These are phyloP conservation scores for Achaetomiella virescens DNA, from an alignment of 495 filamentous ascomycete species.

Conservation along the genomic window DNA sequence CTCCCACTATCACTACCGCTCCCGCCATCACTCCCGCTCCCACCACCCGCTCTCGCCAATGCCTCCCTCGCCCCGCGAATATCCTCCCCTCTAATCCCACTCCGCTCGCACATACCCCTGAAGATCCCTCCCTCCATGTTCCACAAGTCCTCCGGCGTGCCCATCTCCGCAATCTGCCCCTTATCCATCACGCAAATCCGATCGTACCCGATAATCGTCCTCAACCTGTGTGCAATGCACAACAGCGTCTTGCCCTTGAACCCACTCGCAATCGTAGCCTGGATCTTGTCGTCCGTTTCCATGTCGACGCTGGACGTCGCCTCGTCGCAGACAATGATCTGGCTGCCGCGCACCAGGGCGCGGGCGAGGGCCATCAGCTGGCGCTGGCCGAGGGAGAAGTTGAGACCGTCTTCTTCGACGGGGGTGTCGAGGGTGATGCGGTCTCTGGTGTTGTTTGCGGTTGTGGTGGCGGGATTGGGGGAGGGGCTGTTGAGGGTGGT, in stretches of 20 bases:
- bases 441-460: conserved; percentile 26
- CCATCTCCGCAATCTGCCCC: conserved; percentile 79
- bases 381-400: conserved; percentile 93
- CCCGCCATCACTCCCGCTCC: neutral
- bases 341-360: conserved; percentile 75
- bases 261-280: conserved; percentile 77
- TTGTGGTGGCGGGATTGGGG: conserved; percentile 15
- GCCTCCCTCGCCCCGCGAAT: conserved; percentile 38
- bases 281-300: conserved; percentile 94
- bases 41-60: conserved; percentile 14
- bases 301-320: conserved; percentile 91
- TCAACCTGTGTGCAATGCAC: conserved; percentile 90
- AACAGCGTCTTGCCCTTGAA: conserved; percentile 87
- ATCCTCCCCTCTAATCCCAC: conserved; percentile 75
- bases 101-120: conserved; percentile 84
- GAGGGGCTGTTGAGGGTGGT: neutral
- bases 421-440: conserved; percentile 75
- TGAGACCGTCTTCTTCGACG: conserved; percentile 92
- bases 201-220: conserved; percentile 91
- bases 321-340: conserved; percentile 95
- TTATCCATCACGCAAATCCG: conserved; percentile 93
- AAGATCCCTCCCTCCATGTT: conserved; percentile 61
- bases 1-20: neutral
- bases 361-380: conserved; percentile 93
- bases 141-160: conserved; percentile 66